phyloP scores from a whole-genome alignment of 2,329 filamentous ascomycete species.

The Pyrenophora seminiperda region DNA sequence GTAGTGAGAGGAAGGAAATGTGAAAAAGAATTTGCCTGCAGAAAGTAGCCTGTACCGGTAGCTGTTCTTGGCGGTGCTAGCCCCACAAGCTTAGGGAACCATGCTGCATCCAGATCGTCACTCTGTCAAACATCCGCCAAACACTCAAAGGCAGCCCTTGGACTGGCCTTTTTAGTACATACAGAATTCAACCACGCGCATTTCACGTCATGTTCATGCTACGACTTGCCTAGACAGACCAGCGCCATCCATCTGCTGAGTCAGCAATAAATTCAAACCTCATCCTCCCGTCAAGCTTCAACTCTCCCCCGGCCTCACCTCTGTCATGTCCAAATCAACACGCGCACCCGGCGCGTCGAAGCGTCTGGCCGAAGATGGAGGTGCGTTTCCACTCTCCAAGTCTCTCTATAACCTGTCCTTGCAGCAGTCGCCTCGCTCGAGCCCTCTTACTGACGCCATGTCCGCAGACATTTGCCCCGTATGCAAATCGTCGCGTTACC shows the following conservation, averaged over 20 bases:
- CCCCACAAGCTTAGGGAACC: slow-evolving; percentile 15
- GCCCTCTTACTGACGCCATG: slow-evolving; percentile 32
- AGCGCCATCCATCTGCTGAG: slow-evolving; percentile 15
- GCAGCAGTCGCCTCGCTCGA: slow-evolving; percentile 22
- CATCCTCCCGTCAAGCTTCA: neutral
- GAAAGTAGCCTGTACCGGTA: no score
- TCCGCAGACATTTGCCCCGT: slow-evolving; percentile 83
- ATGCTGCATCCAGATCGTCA: slow-evolving; percentile 10
- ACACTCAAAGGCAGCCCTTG: neutral
- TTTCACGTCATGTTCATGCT: neutral
- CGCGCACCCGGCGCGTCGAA: slow-evolving; percentile 39
- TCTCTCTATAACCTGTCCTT: slow-evolving; percentile 40
- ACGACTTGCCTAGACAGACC: neutral
- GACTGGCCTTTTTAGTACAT: neutral
- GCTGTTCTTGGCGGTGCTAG: slow-evolving; percentile 27
- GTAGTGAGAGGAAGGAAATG: neutral
- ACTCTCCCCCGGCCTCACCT: slow-evolving; percentile 12
- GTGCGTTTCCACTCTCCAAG: slow-evolving; percentile 44
- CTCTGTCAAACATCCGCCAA: neutral
- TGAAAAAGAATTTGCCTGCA: slow-evolving; percentile 13
- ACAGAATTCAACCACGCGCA: neutral
- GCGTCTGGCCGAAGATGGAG: slow-evolving; percentile 37
- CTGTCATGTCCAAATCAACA: slow-evolving; percentile 44
- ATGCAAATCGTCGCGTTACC: slow-evolving; percentile 95
- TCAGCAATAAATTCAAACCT: slow-evolving; percentile 15